phyloP scores from a whole-genome alignment of 257 asterid species.

The Nicotiana attenuata region DNA sequence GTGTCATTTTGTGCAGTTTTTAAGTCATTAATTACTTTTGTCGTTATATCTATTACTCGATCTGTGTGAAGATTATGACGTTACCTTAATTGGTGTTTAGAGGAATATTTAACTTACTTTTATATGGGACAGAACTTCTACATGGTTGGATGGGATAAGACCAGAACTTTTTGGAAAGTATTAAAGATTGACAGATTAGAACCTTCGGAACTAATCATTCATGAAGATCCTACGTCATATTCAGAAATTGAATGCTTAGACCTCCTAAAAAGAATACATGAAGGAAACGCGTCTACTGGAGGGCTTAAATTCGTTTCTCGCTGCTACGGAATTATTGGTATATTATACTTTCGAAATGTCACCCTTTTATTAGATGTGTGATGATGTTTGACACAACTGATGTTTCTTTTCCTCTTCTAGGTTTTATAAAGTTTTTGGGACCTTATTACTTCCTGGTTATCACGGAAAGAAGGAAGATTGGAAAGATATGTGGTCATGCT shows the following conservation, averaged over 20 bases:
- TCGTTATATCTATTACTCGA: background rate
- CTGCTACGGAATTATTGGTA: slow-evolving; percentile 93
- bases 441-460: slow-evolving; percentile 87
- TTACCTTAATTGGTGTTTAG: no score
- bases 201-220: slow-evolving; percentile 53
- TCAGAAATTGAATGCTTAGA: slow-evolving; percentile 65
- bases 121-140: slow-evolving; percentile 54
- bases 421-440: slow-evolving; percentile 85
- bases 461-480: slow-evolving; percentile 76
- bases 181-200: slow-evolving; percentile 77
- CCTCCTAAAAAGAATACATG: slow-evolving; percentile 61
- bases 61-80: background rate
- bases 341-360: slow-evolving; percentile 16
- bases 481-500: slow-evolving; percentile 84
- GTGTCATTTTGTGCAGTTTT: background rate
- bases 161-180: slow-evolving; percentile 65
- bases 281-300: slow-evolving; percentile 78
- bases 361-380: background rate
- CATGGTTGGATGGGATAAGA: slow-evolving; percentile 77
- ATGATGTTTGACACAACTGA: background rate
- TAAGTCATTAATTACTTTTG: background rate
- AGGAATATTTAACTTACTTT: background rate
- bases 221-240: slow-evolving; percentile 69
- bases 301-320: slow-evolving; percentile 73
- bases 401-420: slow-evolving; percentile 32